Evolutionary conservation across 345 rosid genomes (phyloP).

Genomic region (Populus alba): DNA sequence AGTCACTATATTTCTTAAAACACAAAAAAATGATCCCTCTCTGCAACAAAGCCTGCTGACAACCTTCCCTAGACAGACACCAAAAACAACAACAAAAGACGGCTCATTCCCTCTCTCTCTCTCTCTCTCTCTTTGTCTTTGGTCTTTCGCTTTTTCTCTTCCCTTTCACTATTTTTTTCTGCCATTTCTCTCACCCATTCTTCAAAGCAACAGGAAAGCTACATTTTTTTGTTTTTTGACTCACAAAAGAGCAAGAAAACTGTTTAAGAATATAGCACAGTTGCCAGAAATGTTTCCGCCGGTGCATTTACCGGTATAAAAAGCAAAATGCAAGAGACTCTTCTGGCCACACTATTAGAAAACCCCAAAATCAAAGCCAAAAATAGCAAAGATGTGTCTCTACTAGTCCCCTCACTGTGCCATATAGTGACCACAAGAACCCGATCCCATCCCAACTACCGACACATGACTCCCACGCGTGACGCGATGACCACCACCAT

Average conservation of each 20-base stretch:
- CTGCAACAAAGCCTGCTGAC: too few relatives aligned
- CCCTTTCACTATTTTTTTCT: too few relatives aligned
- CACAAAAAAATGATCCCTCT: too few relatives aligned
- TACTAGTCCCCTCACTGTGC: neutral
- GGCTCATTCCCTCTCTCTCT: too few relatives aligned
- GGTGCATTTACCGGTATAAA: neutral
- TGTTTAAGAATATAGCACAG: neutral
- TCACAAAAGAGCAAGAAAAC: neutral
- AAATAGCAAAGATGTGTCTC: neutral
- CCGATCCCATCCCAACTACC: conserved; percentile 7
- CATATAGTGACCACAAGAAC: neutral
- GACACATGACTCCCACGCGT: conserved; percentile 27
- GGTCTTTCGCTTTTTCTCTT: too few relatives aligned
- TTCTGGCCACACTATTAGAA: neutral
- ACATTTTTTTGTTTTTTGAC: neutral
- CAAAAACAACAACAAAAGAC: too few relatives aligned
- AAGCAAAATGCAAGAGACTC: conserved; percentile 19
- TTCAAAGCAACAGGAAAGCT: too few relatives aligned
- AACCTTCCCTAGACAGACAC: too few relatives aligned
- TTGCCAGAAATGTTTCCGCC: neutral
- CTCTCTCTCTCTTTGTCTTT: too few relatives aligned
- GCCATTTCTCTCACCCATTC: too few relatives aligned
- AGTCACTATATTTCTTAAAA: too few relatives aligned
- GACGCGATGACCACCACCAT: neutral
- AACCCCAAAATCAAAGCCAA: neutral